These are phyloP conservation scores for Hypoxylon lienhwacheense DNA, from an alignment of 495 filamentous ascomycete genomes.

Conservation along the genomic window DNA sequence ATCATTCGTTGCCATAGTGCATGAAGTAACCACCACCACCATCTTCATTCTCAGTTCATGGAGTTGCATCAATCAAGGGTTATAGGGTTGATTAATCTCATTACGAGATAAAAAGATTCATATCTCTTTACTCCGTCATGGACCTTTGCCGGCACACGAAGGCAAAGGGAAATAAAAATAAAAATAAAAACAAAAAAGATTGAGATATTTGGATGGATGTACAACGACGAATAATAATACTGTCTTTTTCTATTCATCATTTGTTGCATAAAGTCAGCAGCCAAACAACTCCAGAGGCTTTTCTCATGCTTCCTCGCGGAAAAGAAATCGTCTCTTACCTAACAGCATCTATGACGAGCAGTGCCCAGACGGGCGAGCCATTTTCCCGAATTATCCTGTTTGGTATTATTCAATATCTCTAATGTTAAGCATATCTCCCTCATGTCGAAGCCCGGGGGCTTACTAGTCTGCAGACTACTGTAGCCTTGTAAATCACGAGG, in stretches of 20 bases:
- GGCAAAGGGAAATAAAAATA: no score
- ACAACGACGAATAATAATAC: conserved; percentile 29
- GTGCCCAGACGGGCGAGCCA: conserved; percentile 26
- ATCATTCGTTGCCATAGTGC: no score
- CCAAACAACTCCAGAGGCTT: no score
- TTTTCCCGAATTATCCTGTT: conserved; percentile 30
- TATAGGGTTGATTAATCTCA: conserved; percentile 28
- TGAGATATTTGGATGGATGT: conserved; percentile 15
- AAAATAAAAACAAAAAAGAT: no score
- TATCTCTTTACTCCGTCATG: conserved; percentile 1
- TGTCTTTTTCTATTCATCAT: conserved; percentile 10
- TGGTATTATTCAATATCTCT: conserved; percentile 25
- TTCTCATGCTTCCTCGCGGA: conserved; percentile 1
- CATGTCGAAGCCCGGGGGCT: conserved; percentile 25
- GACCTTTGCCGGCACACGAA: conserved; percentile 9
- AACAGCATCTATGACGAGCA: conserved; percentile 5
- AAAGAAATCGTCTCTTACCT: conserved; percentile 1
- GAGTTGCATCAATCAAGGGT: conserved; percentile 22
- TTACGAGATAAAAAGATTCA: conserved; percentile 29
- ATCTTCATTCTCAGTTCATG: conserved; percentile 16
- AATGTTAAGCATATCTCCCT: conserved; percentile 10
- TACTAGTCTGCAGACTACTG: conserved; percentile 21
- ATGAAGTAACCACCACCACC: no score
- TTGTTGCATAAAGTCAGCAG: no score
- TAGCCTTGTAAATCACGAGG: conserved; percentile 20